Base-by-base conservation (phyloP, 2,329 filamentous ascomycete species). In the Didymella arachidicola region DNA sequence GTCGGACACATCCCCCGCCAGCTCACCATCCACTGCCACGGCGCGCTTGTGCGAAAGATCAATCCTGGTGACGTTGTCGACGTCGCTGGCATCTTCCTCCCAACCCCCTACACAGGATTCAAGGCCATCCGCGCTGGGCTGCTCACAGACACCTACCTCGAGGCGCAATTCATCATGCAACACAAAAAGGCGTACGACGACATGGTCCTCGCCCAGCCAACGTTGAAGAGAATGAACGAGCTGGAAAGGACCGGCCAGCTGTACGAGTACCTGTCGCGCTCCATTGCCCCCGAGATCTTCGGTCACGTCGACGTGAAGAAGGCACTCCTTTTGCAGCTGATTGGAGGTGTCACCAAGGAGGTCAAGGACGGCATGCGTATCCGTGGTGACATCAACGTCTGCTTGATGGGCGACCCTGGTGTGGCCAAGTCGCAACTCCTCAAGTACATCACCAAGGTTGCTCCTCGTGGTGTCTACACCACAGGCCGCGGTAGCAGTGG, bases 291-390 rank as follows among this genome's bases (percentile, higher is more conserved):
- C 2, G 95, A 99, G 78, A 99, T 99, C 59, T 99, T 89, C 72
- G 95, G 95, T 27, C 95, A 99, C 74, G 82, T 96, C 22, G 95
- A 99, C 76, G 95, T 99, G 49, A 99, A 99, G 83, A 99, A 99
- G 78, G 95, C 95, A 1, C 86, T 99, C 12, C 85, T 99, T n/a
- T 84, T 99, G 5, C 88, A 98, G 29, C 86, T 99, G 32, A 97
- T 99, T 65, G 95, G 95, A 61, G 95, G 95, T 81, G 94, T 97
- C 1, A 95, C 89, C 4, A 99, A 99, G 79, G 89, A 95, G 72
- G 96, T 98, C 86, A 93, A 93, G 51, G 95, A 99, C 72, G 95
- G 95, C 60, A 98, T 99, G 95, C 90, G 93, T 72, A 99, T 99
- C 75, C 92, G 95, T 84, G 95, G 95, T 71, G 95, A 99, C 74